These are phyloP conservation scores for Cutaneotrichosporon cutaneum DNA, from an alignment of 1,284 basidiomycete species.

Conservation along the genomic window DNA sequence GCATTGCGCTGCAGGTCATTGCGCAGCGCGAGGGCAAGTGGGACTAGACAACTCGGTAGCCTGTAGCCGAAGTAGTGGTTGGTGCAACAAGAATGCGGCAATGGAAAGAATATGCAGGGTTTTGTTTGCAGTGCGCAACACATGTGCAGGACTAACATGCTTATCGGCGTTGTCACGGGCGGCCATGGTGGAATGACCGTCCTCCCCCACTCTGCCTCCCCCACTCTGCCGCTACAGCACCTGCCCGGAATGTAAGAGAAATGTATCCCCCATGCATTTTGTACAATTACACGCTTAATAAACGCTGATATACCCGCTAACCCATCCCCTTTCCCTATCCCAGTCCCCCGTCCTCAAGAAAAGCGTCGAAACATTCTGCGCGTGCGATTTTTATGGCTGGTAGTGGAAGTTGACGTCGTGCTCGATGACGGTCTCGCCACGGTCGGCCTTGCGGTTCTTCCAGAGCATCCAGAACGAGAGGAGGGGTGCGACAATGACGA, in stretches of 20 bases:
- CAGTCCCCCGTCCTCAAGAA: background rate
- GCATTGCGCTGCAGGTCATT: conserved; percentile 64
- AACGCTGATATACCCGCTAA: background rate
- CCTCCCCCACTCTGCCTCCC: background rate
- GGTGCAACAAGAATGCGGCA: background rate
- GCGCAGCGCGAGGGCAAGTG: conserved; percentile 61
- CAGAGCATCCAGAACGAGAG: conserved; percentile 16
- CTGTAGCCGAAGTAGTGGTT: no score
- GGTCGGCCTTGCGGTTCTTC: conserved; percentile 23
- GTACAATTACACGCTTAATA: background rate
- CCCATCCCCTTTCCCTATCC: background rate
- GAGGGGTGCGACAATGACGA: background rate
- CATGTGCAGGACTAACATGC: no score
- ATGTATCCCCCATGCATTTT: background rate
- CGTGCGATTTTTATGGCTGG: conserved; percentile 12
- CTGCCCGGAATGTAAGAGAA: background rate
- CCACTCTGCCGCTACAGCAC: background rate
- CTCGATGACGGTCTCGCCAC: conserved; percentile 22
- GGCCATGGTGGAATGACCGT: background rate
- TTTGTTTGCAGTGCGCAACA: no score
- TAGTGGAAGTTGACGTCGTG: conserved; percentile 20
- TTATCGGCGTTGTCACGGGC: no score
- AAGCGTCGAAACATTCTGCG: background rate
- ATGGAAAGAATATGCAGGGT: background rate
- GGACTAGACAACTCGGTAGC: conserved; percentile 48